Base-by-base conservation (phyloP, 2,329 filamentous ascomycete genomes). In the Fusarium continuum region DNA sequence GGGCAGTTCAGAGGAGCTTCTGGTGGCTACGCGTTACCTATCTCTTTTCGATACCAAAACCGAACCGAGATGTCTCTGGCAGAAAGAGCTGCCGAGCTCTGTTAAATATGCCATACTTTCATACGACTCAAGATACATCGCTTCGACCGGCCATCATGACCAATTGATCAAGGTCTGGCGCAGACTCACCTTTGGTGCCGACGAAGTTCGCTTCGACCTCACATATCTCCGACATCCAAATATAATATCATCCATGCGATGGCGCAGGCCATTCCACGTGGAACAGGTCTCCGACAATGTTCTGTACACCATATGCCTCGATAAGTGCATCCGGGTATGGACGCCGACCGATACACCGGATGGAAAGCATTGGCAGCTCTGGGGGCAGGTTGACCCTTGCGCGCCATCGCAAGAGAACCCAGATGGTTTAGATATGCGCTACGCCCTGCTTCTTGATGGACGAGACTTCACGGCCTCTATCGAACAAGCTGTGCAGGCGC, bases 101-200 rank as follows among this genome's bases (percentile, higher is more conserved):
- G 87, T 87, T 31, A 91, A 91, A 71, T 85, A 89, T 54, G 93
- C 93, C 4, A 81, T 84, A 8, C 88, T 97, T 67, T 97, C 94
- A 2, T 92, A 92, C 63, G 94, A 97, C 74, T 93, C 92, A 11
- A 88, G 89, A 17, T 88, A 96, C 59, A 92, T 98, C 48, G 94
- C 93, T 16, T 93, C 91, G 2, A 85, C 91, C 11, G 91, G 92
- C 35, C 80, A 83, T 44, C 87, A 91, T 72, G 95, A 98, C 75
- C 85, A 89, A 46, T 79, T 98, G 17, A 88, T 96, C 66, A 98
- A 99, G 78, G 85, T 98, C 69, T 99, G 96, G 95, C 87, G 93
- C 63, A 86, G 94, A 48, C 80, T 96, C 20, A 91, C 90, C 8
- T 97, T 94, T 73, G 92, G 92, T 13, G 85, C 87, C 1, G 89